phyloP scores from a whole-genome alignment of 2,329 filamentous ascomycete species.

The Aschersonia sp. region DNA sequence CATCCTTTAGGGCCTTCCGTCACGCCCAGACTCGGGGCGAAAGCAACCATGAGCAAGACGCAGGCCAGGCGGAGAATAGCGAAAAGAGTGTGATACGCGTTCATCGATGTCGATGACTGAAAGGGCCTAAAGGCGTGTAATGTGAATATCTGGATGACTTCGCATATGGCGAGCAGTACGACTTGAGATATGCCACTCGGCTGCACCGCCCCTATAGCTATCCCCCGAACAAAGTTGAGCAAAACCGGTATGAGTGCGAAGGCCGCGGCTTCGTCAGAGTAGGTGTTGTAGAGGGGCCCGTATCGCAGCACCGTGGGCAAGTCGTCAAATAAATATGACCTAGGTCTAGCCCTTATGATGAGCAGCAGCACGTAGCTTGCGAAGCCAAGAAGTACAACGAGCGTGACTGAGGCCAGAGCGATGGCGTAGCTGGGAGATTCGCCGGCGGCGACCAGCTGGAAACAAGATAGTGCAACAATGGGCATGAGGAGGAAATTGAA shows the following conservation, averaged over 20 bases:
- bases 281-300: slow-evolving; percentile 93
- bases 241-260: slow-evolving; percentile 81
- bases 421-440: slow-evolving; percentile 57
- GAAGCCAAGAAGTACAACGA: slow-evolving; percentile 59
- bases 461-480: slow-evolving; percentile 73
- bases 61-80: slow-evolving; percentile 62
- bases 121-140: slow-evolving; percentile 85
- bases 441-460: slow-evolving; percentile 68
- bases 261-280: slow-evolving; percentile 79
- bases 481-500: slow-evolving; percentile 90
- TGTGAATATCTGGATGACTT: slow-evolving; percentile 78
- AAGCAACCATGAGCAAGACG: slow-evolving; percentile 64
- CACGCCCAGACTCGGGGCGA: slow-evolving; percentile 70
- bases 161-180: slow-evolving; percentile 82
- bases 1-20: slow-evolving; percentile 72
- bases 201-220: slow-evolving; percentile 86
- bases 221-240: slow-evolving; percentile 70
- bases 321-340: slow-evolving; percentile 84
- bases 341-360: slow-evolving; percentile 67
- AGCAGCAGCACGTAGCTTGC: slow-evolving; percentile 67
- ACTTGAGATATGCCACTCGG: slow-evolving; percentile 87
- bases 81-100: slow-evolving; percentile 83
- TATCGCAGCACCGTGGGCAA: slow-evolving; percentile 79
- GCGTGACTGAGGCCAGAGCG: slow-evolving; percentile 58
- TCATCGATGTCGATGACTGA: slow-evolving; percentile 88